These are phyloP conservation scores for Tarenaya hassleriana DNA, from an alignment of 345 rosid genomes.

Conservation along the genomic window DNA sequence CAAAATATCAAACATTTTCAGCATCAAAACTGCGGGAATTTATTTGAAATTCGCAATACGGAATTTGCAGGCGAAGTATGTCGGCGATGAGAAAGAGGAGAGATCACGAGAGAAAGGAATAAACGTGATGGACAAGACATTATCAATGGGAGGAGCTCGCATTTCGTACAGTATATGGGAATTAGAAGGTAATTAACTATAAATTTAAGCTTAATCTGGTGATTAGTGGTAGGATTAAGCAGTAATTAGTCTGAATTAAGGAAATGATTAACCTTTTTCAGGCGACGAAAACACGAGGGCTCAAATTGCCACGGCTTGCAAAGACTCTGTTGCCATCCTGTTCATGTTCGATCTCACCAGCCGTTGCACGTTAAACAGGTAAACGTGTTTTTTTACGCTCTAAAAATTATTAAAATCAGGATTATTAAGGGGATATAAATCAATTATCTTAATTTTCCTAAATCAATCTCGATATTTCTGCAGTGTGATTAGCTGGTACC, in stretches of 20 bases:
- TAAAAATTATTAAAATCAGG: no score
- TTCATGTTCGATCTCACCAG: slow-evolving; percentile 92
- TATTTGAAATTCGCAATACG: neutral
- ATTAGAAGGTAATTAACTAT: slow-evolving; percentile 43
- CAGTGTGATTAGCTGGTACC: slow-evolving; percentile 78
- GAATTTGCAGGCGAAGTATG: slow-evolving; percentile 56
- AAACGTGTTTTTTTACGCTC: slow-evolving; percentile 1
- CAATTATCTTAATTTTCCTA: neutral
- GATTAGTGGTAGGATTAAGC: neutral
- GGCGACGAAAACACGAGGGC: slow-evolving; percentile 46
- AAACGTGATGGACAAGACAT: slow-evolving; percentile 61
- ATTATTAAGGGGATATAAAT: no score
- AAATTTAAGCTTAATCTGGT: neutral
- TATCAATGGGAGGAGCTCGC: slow-evolving; percentile 61
- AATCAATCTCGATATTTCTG: slow-evolving; percentile 1
- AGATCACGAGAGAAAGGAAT: slow-evolving; percentile 39
- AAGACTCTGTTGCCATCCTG: slow-evolving; percentile 76
- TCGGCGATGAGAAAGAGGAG: slow-evolving; percentile 51
- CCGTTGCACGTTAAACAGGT: slow-evolving; percentile 71
- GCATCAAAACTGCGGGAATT: no score
- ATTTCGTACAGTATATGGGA: slow-evolving; percentile 85
- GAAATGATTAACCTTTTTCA: slow-evolving; percentile 17
- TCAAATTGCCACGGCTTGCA: slow-evolving; percentile 66
- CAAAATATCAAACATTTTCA: neutral
- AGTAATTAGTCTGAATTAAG: neutral